Base-by-base conservation (phyloP, 805 yeast genomes). In the Brettanomyces bruxellensis region DNA sequence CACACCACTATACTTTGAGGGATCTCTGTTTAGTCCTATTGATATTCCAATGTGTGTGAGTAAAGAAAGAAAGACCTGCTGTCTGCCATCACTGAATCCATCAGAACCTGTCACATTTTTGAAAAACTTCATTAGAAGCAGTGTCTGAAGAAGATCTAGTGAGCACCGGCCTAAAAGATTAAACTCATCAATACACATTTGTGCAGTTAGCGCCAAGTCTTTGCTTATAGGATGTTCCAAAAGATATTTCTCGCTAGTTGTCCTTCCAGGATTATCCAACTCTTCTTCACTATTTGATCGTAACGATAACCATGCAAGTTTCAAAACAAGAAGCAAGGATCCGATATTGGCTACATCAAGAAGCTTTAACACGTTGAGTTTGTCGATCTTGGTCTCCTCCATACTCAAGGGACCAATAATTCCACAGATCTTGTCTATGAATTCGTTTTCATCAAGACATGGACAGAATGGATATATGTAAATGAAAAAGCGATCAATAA, bases 1-100 rank as follows among this genome's bases (percentile, higher is more conserved):
- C 2, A 43, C 35, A 9, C 41, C 13, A 1, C 45, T 7, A n/a
- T 56, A 57, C 52, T 77, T 76, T 40, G 69, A 72, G 0, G 89
- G 88, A 51, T 83, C 89, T 53, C 88, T 69, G 57, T 83, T 81
- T 23, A 83, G 57, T 0, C 89, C 90, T 51, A 82, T 70, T 38
- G 82, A 71, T 45, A 76, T 70, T 0, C 83, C 86, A 83, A 83
- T 79, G 54, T 81, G 86, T n/a, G 79, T 63, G 30, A 80, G 66
- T 62, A 78, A 70, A 1, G 82, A 78, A n/a, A 74, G 59, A 45
- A 76, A 72, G 5, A 78, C 72, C 53, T 73, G 80, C 3, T 79
- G 71, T 44, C 76, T 78, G 39, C 80, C 82, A 47, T 78, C 81
- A 55, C 77, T 84, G 3, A 68, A 65, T 1, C 74, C 70, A 54